These are phyloP conservation scores for Recurvomyces mirabilis DNA, from an alignment of 495 filamentous ascomycete species.

Conservation along the genomic window DNA sequence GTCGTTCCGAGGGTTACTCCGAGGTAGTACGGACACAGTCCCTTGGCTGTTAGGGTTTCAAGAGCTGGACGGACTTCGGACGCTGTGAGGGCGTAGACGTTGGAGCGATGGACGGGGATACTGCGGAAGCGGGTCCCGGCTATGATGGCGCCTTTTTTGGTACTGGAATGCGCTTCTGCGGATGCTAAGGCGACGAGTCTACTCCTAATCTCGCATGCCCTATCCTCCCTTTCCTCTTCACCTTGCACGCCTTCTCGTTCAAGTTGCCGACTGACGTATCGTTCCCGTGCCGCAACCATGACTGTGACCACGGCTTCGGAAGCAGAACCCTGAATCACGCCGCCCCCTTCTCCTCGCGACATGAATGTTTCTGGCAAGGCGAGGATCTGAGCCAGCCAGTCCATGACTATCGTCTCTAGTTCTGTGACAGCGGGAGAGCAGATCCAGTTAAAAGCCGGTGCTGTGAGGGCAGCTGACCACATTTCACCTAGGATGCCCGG, in stretches of 20 bases:
- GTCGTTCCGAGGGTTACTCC: constrained; percentile 84
- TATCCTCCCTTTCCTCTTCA: constrained; percentile 49
- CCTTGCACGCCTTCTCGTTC: constrained; percentile 40
- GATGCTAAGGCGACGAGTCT: constrained; percentile 73
- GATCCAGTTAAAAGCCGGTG: constrained; percentile 94
- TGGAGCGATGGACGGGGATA: constrained; percentile 47
- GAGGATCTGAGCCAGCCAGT: constrained; percentile 75
- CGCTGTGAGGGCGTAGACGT: constrained; percentile 63
- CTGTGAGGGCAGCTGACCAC: constrained; percentile 78
- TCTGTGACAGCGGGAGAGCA: constrained; percentile 94
- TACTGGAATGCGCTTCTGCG: constrained; percentile 68
- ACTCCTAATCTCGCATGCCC: constrained; percentile 51
- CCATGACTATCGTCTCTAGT: constrained; percentile 84
- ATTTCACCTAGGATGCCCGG: constrained; percentile 88
- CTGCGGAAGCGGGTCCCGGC: constrained; percentile 67
- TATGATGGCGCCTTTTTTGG: constrained; percentile 79
- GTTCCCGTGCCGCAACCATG: constrained; percentile 81
- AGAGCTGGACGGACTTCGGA: constrained; percentile 47
- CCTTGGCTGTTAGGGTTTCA: constrained; percentile 48
- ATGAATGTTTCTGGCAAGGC: constrained; percentile 64
- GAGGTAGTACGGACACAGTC: constrained; percentile 74
- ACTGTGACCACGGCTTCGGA: constrained; percentile 79
- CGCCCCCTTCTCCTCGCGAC: constrained; percentile 68
- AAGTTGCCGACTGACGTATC: constrained; percentile 36
- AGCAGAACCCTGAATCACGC: constrained; percentile 90